Percentiles rank a stretch among this genome's conserved stretches.
Evolutionary conservation across 2,329 filamentous ascomycete species (phyloP).

Genomic region (Chaetomiaceae sp.): DNA sequence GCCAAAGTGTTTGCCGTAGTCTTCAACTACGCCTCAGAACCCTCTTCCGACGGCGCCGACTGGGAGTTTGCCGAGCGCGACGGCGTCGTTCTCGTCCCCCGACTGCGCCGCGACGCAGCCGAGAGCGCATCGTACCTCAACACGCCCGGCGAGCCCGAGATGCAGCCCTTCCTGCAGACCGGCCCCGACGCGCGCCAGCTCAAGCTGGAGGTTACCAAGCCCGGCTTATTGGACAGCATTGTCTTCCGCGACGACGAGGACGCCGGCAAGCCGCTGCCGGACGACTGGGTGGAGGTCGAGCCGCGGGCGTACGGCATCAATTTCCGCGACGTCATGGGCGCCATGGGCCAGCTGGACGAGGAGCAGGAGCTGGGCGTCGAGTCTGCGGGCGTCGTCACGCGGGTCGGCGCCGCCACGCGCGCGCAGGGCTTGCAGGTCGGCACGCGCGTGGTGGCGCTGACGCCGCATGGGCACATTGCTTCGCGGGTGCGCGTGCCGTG

Average conservation of each 20-base stretch:
- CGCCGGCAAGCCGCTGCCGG: conserved; percentile 1
- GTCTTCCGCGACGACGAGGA: conserved; percentile 17
- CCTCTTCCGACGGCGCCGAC: no score
- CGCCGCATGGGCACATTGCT: conserved; percentile 12
- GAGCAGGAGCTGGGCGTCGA: conserved; percentile 25
- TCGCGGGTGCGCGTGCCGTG: conserved; percentile 16
- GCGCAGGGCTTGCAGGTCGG: conserved; percentile 27
- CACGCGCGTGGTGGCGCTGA: conserved; percentile 25
- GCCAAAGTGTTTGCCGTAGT: no score
- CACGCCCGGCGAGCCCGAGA: no score
- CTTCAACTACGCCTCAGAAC: no score
- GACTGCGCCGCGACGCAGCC: no score
- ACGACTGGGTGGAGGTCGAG: conserved; percentile 32
- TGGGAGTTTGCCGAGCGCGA: no score
- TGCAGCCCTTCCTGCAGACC: no score
- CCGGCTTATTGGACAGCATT: conserved; percentile 14
- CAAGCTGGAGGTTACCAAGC: conserved; percentile 1
- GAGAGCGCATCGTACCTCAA: no score
- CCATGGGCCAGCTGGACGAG: conserved; percentile 26
- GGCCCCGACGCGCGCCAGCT: no score
- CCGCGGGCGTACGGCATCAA: conserved; percentile 32
- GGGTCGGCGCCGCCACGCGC: conserved; percentile 27
- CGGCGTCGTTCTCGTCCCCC: no score
- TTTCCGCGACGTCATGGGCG: conserved; percentile 34
- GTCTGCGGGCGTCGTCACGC: conserved; percentile 27